These are phyloP conservation scores for Theileria annulata DNA, from an alignment of 169 alveolate species.

Conservation along the genomic window DNA sequence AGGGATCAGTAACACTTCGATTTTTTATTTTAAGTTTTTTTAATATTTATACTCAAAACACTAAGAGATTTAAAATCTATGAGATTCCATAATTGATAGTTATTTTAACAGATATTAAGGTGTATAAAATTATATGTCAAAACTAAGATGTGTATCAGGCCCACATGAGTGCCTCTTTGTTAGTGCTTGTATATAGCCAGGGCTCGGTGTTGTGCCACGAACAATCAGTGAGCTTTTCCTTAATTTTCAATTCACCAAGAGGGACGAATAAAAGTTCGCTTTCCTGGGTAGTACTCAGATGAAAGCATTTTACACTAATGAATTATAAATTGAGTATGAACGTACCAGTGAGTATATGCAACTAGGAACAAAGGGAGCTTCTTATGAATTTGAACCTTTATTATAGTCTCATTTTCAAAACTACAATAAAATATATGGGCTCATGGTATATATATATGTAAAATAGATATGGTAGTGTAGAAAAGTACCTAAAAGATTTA, in stretches of 20 bases:
- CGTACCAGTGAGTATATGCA: slow-evolving; percentile 49
- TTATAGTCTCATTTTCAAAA: slow-evolving; percentile 25
- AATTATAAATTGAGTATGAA: neutral
- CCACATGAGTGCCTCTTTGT: slow-evolving; percentile 38
- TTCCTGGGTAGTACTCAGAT: slow-evolving; percentile 46
- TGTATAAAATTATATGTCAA: neutral
- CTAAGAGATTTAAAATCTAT: neutral
- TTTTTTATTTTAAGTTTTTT: neutral
- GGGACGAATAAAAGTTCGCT: slow-evolving; percentile 62
- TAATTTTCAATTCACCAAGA: slow-evolving; percentile 45
- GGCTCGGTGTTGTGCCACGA: slow-evolving; percentile 58
- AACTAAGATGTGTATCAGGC: neutral
- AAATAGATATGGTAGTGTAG: neutral
- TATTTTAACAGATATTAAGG: neutral
- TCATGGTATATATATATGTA: neutral
- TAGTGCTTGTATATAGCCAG: slow-evolving; percentile 43
- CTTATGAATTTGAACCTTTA: slow-evolving; percentile 55
- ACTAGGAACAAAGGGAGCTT: slow-evolving; percentile 49
- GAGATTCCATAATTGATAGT: neutral
- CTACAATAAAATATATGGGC: neutral
- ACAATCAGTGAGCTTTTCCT: slow-evolving; percentile 29
- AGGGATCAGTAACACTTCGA: neutral
- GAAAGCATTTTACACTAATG: slow-evolving; percentile 40
- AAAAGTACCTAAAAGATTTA: slow-evolving; percentile 44
- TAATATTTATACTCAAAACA: no score